Conservation (phyloP, 805 yeast species). For the Candida verbasci region DNA sequence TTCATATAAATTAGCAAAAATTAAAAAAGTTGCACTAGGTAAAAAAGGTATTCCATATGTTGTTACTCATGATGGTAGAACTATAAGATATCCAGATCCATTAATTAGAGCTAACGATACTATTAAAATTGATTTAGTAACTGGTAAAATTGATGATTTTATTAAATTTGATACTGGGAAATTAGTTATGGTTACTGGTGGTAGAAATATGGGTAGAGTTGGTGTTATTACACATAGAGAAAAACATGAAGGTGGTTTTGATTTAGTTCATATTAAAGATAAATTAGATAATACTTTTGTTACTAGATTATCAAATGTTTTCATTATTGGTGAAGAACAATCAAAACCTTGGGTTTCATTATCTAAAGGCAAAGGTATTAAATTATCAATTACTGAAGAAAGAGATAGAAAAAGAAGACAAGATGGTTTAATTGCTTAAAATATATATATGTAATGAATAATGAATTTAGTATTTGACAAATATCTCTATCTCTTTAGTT, state of each 20-base stretch:
- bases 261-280: conserved; percentile 40
- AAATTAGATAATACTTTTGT: conserved; percentile 39
- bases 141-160: conserved; percentile 78
- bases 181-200: conserved; percentile 42
- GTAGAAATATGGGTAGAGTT: conserved; percentile 37
- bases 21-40: conserved; percentile 96
- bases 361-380: conserved; percentile 44
- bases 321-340: conserved; percentile 39
- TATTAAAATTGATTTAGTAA: conserved; percentile 91
- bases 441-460: too few species aligned
- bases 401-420: conserved; percentile 44
- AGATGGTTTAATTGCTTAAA: conserved; percentile 23
- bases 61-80: conserved; percentile 99
- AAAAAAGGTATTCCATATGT: conserved; percentile 98
- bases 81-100: conserved; percentile 99
- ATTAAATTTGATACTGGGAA: conserved; percentile 38
- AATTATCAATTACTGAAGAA: conserved; percentile 39
- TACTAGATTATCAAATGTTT: conserved; percentile 39
- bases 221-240: conserved; percentile 41
- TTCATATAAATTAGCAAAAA: conserved; percentile 96
- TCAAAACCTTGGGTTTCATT: conserved; percentile 37
- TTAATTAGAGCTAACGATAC: conserved; percentile 94
- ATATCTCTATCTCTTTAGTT: too few species aligned
- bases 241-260: conserved; percentile 42
- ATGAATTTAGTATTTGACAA: too few species aligned